Evolutionary conservation across 2,329 filamentous ascomycete species (phyloP), one percentile per base, ranked within the genome.

Genomic region (Aspergillus sergii): DNA sequence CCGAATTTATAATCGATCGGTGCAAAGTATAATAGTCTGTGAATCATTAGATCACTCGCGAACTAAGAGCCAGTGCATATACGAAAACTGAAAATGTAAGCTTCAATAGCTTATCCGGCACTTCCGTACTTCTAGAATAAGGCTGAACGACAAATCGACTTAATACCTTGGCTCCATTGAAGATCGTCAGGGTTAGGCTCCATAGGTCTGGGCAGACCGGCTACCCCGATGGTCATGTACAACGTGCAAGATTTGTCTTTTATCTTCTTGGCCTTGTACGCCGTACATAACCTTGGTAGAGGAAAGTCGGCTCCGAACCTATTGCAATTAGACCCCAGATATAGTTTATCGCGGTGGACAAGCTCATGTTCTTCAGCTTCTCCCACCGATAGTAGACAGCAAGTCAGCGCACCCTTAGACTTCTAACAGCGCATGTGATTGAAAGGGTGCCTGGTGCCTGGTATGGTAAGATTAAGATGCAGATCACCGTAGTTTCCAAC

Each of bases 391-490:
- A 50, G 4, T 48, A 21, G n/a, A 34, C 10, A 34, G 8, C 26
- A 23, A n/a, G 34, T 34, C 34, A 36, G 34, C 34, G 14, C 11
- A 21, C 45, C 19, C 21, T 59, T 9, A 1, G 30, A 50, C 23
- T 34, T 50, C 30, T 46, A 26, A 21, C 30, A 12, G 36, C 26
- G 45, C 43, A 58, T 58, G 30, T 41, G 46, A 28, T 45, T 10
- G 14, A 30, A 53, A 30, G 30, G n/a, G 30, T 57, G 32, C 34
- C 36, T 51, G 34, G 34, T 36, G 43, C 34, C 36, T 43, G 34
- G 14, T 36, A 1, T 36, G 19, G 62, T 62, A 59, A 62, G 26
- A 57, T 60, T 53, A 59, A 51, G n/a, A 51, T 61, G 63, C 51
- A 58, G 60, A 64, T 64, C 63, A 51, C 57, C 3, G 19, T 21